Evolutionary conservation across 2,329 filamentous ascomycete species (phyloP).

Genomic region (Cyphellophora europaea): DNA sequence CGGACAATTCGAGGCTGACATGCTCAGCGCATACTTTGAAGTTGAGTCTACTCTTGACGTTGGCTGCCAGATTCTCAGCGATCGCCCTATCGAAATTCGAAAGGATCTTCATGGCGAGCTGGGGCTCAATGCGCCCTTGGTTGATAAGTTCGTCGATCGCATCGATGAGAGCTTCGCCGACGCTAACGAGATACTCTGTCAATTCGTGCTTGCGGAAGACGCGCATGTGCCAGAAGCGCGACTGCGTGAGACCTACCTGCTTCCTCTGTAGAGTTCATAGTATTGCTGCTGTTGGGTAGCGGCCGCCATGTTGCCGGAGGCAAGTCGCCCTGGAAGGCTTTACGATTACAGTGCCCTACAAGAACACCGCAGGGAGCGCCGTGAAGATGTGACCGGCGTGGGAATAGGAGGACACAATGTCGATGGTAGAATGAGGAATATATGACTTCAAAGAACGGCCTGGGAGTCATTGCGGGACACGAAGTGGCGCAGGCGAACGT

Average conservation of each 20-base stretch:
- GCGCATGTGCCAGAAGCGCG: constrained; percentile 3
- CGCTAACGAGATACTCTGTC: constrained; percentile 60
- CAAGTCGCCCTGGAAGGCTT: no score
- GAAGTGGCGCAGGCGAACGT: no score
- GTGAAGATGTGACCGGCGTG: no score
- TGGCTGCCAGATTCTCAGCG: constrained; percentile 81
- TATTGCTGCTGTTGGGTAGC: constrained; percentile 40
- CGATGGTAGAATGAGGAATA: no score
- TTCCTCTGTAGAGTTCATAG: constrained; percentile 97
- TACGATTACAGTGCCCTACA: no score
- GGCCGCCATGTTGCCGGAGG: constrained; percentile 25
- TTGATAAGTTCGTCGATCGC: constrained; percentile 96
- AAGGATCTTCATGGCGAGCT: constrained; percentile 97
- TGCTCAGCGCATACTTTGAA: constrained; percentile 66
- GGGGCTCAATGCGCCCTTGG: constrained; percentile 88
- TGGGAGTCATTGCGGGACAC: no score
- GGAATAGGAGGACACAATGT: no score
- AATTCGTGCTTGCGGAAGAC: constrained; percentile 5
- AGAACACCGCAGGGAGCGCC: no score
- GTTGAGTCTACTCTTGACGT: constrained; percentile 79
- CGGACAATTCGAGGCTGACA: background rate
- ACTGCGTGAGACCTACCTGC: constrained; percentile 61
- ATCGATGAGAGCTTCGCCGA: constrained; percentile 87
- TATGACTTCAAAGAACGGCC: no score
- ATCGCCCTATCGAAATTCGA: constrained; percentile 91